Base-by-base conservation (phyloP, 2,329 filamentous ascomycete genomes). In the Parastagonospora avenae region DNA sequence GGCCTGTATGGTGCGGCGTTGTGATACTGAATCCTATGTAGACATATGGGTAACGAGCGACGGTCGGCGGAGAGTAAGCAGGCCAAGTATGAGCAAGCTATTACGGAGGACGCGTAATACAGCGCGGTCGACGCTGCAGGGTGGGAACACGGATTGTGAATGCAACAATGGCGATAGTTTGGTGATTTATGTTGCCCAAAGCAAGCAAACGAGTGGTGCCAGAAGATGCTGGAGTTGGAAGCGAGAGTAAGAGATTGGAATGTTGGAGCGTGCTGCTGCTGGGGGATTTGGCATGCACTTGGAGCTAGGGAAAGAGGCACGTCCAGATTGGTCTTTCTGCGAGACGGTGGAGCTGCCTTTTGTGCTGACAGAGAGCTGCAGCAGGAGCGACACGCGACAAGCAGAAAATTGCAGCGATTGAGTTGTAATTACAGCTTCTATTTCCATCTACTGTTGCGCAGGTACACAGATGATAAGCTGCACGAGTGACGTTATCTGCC, bases 71-170 rank as follows among this genome's bases (percentile, higher is more conserved):
- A 36, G 31, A 46, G 48, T 52, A 52, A 47, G 50, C 39, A 58
- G 54, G 40, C 48, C 37, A 38, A 39, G 33, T 33, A 36, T 16
- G 52, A 36, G 24, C 47, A 49, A 57, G 48, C 16, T 55, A 46
- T 32, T 42, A 42, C 43, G 32, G 50, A 47, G 51, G 63, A 65
- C 64, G 64, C 64, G 62, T 64, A 66, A 64, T 63, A 54, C 61
- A 50, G 57, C 52, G 54, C 40, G 54, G 42, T 54, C 42, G 51
- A 52, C 38, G 48, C 36, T 52, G 52, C 51, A 55, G 56, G 41
- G 39, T 48, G 51, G 46, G 42, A 54, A 49, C 46, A 52, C 53
- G 54, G 46, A 43, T 29, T 41, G 39, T 48, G 54, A 49, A 53
- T 48, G 58, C 53, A 54, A 50, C 53, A 61, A 57, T 57, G 61